Base-by-base conservation (phyloP, 148 eudicot genomes). In the Fagopyrum homotropicum region DNA sequence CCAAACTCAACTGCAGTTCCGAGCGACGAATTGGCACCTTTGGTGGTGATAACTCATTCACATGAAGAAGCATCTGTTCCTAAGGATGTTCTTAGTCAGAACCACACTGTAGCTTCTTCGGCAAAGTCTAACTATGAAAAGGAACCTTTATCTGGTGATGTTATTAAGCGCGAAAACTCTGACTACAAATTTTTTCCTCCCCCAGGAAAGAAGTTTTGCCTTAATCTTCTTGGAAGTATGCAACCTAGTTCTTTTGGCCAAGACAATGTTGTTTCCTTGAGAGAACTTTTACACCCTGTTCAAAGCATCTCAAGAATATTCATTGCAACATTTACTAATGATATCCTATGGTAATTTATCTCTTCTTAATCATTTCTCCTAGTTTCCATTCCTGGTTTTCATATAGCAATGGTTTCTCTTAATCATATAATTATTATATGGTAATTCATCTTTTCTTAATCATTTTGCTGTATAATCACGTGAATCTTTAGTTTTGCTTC, bases 281-380 rank as follows among this genome's bases (percentile, higher is more conserved):
- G 89, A 10, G 98, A 91, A 79, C 85, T 91, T 16, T 81, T 93
- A 78, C 81, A 87, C 82, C 98, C 98, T 72, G 77, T 93, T 76
- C 83, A 82, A 71, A 87, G 84, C 82, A 85, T 93, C 69, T 43
- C 81, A 52, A 85, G 78, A 76, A 83, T 93, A 49, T 93, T 93
- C 49, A 81, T 93, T 76, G 93, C 98, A 17, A 93, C 98, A 75
- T 91, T 93, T 79, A 93, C 98, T 5, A 81, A 91, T 73, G 91
- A 93, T 78, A 82, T 93, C 68, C 76, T 73, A 56, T 93, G 98
- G 98, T 93, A 86, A 85, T 19, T 79, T 79, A 57, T 40, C 40
- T 9, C 17, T 4, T 55, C 26, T 40, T 19, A 7, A 48, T 22
- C 1, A 43, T 75, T 82, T 80, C 17, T 57, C 63, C 22, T 47